Percentiles rank a stretch among this genome's conserved stretches.
Conservation (phyloP, 495 filamentous ascomycete species). For the Neurospora terricola region DNA sequence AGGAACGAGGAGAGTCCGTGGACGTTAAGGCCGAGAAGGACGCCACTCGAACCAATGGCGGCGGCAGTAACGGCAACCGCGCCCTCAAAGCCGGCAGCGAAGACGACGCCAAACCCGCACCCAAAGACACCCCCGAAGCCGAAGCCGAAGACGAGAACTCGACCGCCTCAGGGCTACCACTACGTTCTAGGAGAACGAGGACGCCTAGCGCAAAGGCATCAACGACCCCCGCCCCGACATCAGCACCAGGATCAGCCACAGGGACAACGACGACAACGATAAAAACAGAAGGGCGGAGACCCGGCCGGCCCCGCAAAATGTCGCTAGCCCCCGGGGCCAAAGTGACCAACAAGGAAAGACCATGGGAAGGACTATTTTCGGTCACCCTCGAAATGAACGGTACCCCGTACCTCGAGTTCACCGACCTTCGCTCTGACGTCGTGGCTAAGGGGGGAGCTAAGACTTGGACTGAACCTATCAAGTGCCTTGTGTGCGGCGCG, state of each 20-base stretch:
- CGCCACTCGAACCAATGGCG: slow-evolving; percentile 17
- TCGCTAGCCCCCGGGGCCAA: neutral
- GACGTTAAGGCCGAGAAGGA: slow-evolving; percentile 34
- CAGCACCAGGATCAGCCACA: neutral
- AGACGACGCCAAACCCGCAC: slow-evolving; percentile 16
- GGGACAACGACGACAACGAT: neutral
- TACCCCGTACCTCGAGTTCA: slow-evolving; percentile 30
- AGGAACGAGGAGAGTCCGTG: slow-evolving; percentile 4
- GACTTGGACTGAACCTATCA: slow-evolving; percentile 35
- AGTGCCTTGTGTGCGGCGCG: slow-evolving; percentile 31
- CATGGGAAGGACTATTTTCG: slow-evolving; percentile 35
- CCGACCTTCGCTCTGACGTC: slow-evolving; percentile 31
- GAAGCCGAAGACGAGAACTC: neutral
- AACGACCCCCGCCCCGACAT: neutral
- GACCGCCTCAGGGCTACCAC: neutral
- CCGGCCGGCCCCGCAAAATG: slow-evolving; percentile 16
- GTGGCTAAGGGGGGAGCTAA: slow-evolving; percentile 27
- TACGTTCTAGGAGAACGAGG: neutral
- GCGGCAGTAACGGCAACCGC: slow-evolving; percentile 17
- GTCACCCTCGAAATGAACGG: slow-evolving; percentile 28
- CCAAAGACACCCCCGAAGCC: slow-evolving; percentile 12
- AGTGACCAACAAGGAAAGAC: slow-evolving; percentile 17
- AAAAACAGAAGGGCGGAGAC: slow-evolving; percentile 3
- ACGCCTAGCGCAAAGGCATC: slow-evolving; percentile 6
- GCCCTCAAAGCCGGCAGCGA: slow-evolving; percentile 20